Evolutionary conservation across 768 basidiomycete genomes (phyloP), one percentile per base, ranked within the genome.

Genomic region (Xanthoconium stramineum): DNA sequence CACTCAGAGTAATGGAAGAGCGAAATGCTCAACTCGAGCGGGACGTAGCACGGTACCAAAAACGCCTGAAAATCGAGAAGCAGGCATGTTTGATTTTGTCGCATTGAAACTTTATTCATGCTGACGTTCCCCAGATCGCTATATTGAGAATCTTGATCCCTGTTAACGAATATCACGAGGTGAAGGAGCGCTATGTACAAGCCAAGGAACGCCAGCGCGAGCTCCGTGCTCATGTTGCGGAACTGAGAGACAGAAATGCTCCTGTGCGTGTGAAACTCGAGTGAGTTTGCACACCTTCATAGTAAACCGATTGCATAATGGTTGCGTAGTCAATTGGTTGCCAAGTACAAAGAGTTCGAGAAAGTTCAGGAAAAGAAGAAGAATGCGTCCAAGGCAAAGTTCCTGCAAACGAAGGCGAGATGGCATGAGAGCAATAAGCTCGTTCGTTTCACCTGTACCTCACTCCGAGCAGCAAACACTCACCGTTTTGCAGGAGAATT

Each of bases 31-130:
- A 78, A 47, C 84, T 94, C 15, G 89, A 92, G 67, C 79, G 84
- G 14, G 90, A 95, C 47, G 94, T 97, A 1, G 79, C 83, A 57
- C 80, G 86, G 15, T 92, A 83, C 65, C 79, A 86, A 52, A 88
- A 94, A 52, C 83, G 92, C 35, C 78, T 82, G 65, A 76, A 78
- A 42, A 80, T 94, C 33, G 88, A 95, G 72, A 75, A 80, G 36
- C 74, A 80, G 69, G 88, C 83, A 47, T 19, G 68, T 68, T 9
- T 6, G 1, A 20, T 42, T 45, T 15, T 3, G 24, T 50, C 20
- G 10, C 13, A 13, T 19, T 39, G 0, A 15, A 47, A 29, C 0
- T 19, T 19, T 1, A 46, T 36, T 29, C 19, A 3, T 54, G 28
- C 36, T 40, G 4, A 55, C 50, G 9, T 52, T 37, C 38, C 28